Conservation (phyloP, 2,329 filamentous ascomycete species). For the Coccinonectria pachysandricola region DNA sequence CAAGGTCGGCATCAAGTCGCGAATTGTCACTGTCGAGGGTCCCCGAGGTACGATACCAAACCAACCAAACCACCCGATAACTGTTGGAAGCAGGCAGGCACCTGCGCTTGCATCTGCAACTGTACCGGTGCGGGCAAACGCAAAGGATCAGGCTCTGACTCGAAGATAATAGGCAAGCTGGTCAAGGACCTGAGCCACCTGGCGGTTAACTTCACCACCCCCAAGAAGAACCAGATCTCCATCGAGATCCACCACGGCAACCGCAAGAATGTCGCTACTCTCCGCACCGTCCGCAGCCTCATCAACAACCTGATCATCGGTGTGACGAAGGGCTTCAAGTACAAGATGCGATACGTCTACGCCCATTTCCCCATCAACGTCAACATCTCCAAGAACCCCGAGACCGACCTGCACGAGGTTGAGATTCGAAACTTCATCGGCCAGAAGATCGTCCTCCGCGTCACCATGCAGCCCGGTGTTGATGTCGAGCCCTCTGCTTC, state of each 20-base stretch:
- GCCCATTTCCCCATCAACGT: constrained; percentile 99
- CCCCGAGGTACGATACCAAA: constrained; percentile 65
- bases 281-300: constrained; percentile 94
- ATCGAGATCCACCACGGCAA: constrained; percentile 98
- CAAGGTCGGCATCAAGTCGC: constrained; percentile 95
- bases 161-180: constrained; percentile 65
- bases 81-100: no score
- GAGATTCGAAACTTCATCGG: constrained; percentile 99
- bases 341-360: constrained; percentile 99
- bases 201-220: constrained; percentile 87
- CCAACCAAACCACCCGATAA: constrained; percentile 2
- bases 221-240: constrained; percentile 76
- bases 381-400: constrained; percentile 92
- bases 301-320: constrained; percentile 99
- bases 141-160: no score
- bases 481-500: constrained; percentile 80
- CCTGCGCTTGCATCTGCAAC: no score
- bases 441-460: constrained; percentile 96
- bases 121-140: no score
- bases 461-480: constrained; percentile 83
- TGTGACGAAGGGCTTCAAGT: constrained; percentile 98
- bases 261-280: constrained; percentile 95
- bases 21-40: constrained; percentile 93
- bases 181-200: constrained; percentile 94
- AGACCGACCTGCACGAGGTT: constrained; percentile 80